Evolutionary conservation across 2,329 filamentous ascomycete species (phyloP).

Genomic region (Claviceps fusiformis): DNA sequence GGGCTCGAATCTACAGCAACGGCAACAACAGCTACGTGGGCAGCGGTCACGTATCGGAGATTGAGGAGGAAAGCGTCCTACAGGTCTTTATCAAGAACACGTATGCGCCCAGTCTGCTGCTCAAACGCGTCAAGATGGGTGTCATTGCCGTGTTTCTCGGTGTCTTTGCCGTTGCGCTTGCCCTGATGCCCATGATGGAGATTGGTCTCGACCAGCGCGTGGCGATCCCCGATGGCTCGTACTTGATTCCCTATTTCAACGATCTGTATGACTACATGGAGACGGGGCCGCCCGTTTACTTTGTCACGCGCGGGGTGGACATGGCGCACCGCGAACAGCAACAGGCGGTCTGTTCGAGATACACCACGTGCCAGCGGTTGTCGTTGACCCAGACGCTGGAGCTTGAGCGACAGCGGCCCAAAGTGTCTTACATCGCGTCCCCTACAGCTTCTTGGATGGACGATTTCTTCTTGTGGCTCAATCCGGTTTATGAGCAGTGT

Average conservation of each 20-base stretch:
- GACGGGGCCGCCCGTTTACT: conserved; percentile 87
- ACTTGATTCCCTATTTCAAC: conserved; percentile 92
- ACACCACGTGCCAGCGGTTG: conserved; percentile 72
- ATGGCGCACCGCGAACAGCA: conserved; percentile 63
- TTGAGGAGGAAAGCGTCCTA: conserved; percentile 69
- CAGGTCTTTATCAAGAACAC: conserved; percentile 81
- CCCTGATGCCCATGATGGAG: conserved; percentile 69
- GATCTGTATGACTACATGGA: conserved; percentile 90
- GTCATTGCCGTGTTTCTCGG: conserved; percentile 76
- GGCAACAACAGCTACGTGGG: conserved; percentile 39
- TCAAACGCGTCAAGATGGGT: conserved; percentile 62
- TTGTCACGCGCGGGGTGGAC: conserved; percentile 75
- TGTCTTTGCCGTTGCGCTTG: conserved; percentile 71
- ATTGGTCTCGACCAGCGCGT: conserved; percentile 90
- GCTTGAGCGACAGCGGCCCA: conserved; percentile 79
- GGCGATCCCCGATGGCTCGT: conserved; percentile 85
- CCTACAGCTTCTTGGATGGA: conserved; percentile 93
- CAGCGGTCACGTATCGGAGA: conserved; percentile 50
- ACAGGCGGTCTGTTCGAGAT: conserved; percentile 77
- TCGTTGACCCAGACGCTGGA: conserved; percentile 86
- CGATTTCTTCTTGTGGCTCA: conserved; percentile 94
- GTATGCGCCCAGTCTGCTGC: conserved; percentile 73
- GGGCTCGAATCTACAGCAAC: conserved; percentile 54
- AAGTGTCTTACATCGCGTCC: conserved; percentile 77
- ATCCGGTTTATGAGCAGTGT: conserved; percentile 59